phyloP scores from a whole-genome alignment of 148 eudicot species.

The Spergularia bocconei region DNA sequence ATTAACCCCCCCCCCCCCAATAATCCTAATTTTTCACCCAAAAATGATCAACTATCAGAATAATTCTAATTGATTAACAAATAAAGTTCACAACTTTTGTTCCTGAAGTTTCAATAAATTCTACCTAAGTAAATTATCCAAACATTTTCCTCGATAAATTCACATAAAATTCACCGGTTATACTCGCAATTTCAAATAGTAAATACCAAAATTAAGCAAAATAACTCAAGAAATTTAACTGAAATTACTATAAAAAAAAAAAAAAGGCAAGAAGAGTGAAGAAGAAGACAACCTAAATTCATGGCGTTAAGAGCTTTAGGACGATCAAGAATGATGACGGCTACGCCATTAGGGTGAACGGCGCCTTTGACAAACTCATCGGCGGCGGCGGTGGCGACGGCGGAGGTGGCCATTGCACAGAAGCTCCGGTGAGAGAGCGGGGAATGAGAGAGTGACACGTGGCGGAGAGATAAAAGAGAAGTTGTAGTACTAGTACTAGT shows the following conservation, averaged over 20 bases:
- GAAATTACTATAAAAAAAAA: background rate
- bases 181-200: background rate
- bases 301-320: slow-evolving; percentile 97
- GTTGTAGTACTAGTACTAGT: background rate
- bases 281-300: slow-evolving; percentile 53
- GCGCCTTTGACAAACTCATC: slow-evolving; percentile 71
- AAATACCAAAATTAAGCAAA: background rate
- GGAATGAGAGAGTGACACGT: slow-evolving; percentile 15
- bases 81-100: background rate
- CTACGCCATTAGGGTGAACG: slow-evolving; percentile 83
- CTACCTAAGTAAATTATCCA: background rate
- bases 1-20: background rate
- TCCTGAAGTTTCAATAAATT: background rate
- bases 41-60: background rate
- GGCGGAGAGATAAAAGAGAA: slow-evolving; percentile 18
- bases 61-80: background rate
- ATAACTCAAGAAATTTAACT: background rate
- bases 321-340: slow-evolving; percentile 89
- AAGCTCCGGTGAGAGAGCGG: slow-evolving; percentile 37
- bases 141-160: background rate
- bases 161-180: background rate
- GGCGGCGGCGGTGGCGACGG: slow-evolving; percentile 32
- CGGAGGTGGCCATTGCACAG: slow-evolving; percentile 49
- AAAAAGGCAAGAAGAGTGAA: background rate
- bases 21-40: background rate